Evolutionary conservation across 192 early-diverging fungal genomes (phyloP), one percentile per base, ranked within the genome.

Genomic region (Coemansia furcata): DNA sequence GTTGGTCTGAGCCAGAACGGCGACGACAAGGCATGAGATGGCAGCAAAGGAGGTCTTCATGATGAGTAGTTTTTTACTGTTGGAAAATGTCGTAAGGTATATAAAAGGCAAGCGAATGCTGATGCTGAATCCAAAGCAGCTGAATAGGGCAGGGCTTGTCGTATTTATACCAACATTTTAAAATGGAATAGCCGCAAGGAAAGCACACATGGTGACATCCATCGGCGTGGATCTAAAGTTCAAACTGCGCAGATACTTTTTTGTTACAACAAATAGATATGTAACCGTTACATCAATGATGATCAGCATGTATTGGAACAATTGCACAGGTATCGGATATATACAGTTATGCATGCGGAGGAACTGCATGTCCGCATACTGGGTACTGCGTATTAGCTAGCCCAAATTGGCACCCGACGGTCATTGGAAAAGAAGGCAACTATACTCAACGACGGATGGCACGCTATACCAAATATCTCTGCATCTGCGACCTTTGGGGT

Each of bases 381-480:
- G 6, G 36, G 36, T 10, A 30, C 29, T 30, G 5, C 5, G 12
- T 3, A 12, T 17, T 47, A 39, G 23, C 62, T 63, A 10, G 65
- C 65, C 73, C 73, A 82, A 15, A 81, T 66, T 4, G 79, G 74
- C 14, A 82, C 60, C 1, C 62, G 64, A 10, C 79, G 66, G 49
- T 76, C 79, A 23, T 65, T 68, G 2, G 69, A 69, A 39, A 76
- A 72, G 58, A 82, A 82, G 0, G 80, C 80, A 7, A 67, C 61
- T 26, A 95, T 86, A 71, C 95, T 98, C 11, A 93, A 82, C 33
- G 86, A 88, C 17, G 96, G 96, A 82, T 98, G 96, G 36, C 87
- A 76, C 1, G 84, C 81, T 43, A 96, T 80, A 2, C 93, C 93
- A 65, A 91, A 87, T 0, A 96, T 84, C 50, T 95, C 93, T 0